A percentile compares a stretch with the other conserved stretches of the same genome.
These are phyloP conservation scores for Aspergillus fumigatus DNA, from an alignment of 2,329 filamentous ascomycete genomes.

Conservation along the genomic window DNA sequence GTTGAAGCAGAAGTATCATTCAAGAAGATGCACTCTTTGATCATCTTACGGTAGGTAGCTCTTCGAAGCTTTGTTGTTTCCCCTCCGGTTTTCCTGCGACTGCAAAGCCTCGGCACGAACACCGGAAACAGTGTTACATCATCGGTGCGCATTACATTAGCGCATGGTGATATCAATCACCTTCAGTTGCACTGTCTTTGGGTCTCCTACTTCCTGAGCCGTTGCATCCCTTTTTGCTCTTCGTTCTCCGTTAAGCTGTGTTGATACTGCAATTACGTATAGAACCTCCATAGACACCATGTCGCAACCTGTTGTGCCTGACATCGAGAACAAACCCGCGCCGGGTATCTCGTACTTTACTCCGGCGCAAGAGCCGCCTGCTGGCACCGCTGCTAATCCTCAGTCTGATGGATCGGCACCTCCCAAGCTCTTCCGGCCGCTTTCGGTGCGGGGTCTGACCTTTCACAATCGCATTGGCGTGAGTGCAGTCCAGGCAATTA, in stretches of 20 bases:
- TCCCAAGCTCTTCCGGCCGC: conserved; percentile 56
- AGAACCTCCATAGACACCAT: not conserved
- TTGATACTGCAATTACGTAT: not conserved
- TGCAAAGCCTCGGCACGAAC: not conserved
- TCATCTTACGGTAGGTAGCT: not conserved
- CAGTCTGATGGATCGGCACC: conserved; percentile 36
- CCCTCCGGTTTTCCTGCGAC: not conserved
- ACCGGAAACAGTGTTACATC: not conserved
- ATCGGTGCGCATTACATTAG: not conserved
- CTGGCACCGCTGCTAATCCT: conserved; percentile 38
- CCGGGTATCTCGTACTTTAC: conserved; percentile 41
- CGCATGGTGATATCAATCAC: not conserved
- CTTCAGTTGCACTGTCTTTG: too few relatives aligned
- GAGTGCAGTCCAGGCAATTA: not conserved
- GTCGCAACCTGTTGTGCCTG: conserved; percentile 17
- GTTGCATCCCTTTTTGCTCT: not conserved
- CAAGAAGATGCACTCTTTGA: not conserved
- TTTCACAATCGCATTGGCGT: conserved; percentile 47
- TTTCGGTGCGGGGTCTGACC: conserved; percentile 55
- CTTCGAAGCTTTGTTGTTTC: not conserved
- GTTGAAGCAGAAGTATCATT: not conserved
- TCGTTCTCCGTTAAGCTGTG: not conserved
- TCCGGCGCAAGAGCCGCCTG: conserved; percentile 33
- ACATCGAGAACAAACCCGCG: conserved; percentile 34
- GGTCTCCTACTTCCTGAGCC: not conserved